phyloP scores from a whole-genome alignment of 441 rosid species.

The Erysimum cheiri region DNA sequence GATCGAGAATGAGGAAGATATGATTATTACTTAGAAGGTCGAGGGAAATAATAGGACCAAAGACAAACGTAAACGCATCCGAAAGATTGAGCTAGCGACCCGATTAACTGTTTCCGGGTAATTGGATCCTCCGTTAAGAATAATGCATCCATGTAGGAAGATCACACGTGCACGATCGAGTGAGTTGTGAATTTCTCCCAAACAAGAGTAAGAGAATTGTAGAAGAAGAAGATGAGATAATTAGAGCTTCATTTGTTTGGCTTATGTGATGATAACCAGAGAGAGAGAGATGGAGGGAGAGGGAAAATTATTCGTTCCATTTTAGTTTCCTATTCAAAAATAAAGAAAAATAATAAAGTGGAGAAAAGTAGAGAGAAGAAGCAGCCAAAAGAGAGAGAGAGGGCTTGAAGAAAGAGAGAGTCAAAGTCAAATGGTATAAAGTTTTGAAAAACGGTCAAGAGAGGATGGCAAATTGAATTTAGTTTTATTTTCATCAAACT shows the following conservation, averaged over 20 bases:
- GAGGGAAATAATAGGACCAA: slow-evolving; percentile 61
- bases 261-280: slow-evolving; percentile 16
- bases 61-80: slow-evolving; percentile 72
- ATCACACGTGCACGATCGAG: slow-evolving; percentile 1
- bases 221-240: slow-evolving; percentile 6
- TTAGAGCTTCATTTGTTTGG: slow-evolving; percentile 12
- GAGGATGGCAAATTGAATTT: slow-evolving; percentile 57
- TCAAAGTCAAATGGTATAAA: slow-evolving; percentile 64
- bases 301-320: slow-evolving; percentile 30
- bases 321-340: slow-evolving; percentile 12
- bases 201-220: background rate
- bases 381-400: slow-evolving; percentile 29
- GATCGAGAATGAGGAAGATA: background rate
- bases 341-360: slow-evolving; percentile 27
- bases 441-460: slow-evolving; percentile 72
- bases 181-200: background rate
- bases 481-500: background rate
- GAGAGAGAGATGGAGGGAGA: slow-evolving; percentile 14
- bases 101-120: slow-evolving; percentile 55
- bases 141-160: slow-evolving; percentile 61
- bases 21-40: slow-evolving; percentile 55
- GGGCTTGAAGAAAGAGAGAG: slow-evolving; percentile 46
- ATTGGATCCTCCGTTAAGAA: slow-evolving; percentile 50
- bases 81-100: slow-evolving; percentile 51
- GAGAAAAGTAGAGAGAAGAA: slow-evolving; percentile 34